Evolutionary conservation across 345 rosid species (phyloP).

Genomic region (Limnanthes douglasii): DNA sequence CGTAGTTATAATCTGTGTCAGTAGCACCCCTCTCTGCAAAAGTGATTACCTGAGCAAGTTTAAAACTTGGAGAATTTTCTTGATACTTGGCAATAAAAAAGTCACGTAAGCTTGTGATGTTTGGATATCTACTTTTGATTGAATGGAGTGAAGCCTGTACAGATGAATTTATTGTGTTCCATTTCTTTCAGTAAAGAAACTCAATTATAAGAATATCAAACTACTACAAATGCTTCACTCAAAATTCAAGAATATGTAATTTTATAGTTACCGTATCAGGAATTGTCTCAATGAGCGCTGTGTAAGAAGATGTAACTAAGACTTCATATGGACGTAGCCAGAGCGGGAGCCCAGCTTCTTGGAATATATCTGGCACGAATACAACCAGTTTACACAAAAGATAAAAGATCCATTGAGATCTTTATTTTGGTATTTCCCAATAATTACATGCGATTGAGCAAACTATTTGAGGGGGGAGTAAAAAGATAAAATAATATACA

Average conservation of each 20-base stretch:
- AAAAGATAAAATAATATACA: no score
- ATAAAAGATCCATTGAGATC: no score
- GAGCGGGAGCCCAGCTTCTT: slow-evolving; percentile 98
- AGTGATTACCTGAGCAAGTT: slow-evolving; percentile 83
- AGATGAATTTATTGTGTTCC: no score
- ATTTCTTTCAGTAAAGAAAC: no score
- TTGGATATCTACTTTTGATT: slow-evolving; percentile 87
- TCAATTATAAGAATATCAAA: no score
- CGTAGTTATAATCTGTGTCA: no score
- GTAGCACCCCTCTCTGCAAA: slow-evolving; percentile 2
- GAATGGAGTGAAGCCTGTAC: slow-evolving; percentile 96
- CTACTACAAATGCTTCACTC: no score
- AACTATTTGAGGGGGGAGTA: no score
- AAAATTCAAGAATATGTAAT: slow-evolving; percentile 5
- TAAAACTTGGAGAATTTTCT: slow-evolving; percentile 78
- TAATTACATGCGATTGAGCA: no score
- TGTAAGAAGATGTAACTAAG: slow-evolving; percentile 90
- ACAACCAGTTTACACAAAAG: background rate
- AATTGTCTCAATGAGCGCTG: slow-evolving; percentile 96
- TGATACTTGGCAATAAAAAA: slow-evolving; percentile 85
- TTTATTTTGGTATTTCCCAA: no score
- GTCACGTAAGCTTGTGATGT: slow-evolving; percentile 69
- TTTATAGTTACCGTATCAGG: slow-evolving; percentile 70
- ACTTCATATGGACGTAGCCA: slow-evolving; percentile 99
- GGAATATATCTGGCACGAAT: slow-evolving; percentile 68